Conservation (phyloP, 257 asterid species). For the Voacanga thouarsii region DNA sequence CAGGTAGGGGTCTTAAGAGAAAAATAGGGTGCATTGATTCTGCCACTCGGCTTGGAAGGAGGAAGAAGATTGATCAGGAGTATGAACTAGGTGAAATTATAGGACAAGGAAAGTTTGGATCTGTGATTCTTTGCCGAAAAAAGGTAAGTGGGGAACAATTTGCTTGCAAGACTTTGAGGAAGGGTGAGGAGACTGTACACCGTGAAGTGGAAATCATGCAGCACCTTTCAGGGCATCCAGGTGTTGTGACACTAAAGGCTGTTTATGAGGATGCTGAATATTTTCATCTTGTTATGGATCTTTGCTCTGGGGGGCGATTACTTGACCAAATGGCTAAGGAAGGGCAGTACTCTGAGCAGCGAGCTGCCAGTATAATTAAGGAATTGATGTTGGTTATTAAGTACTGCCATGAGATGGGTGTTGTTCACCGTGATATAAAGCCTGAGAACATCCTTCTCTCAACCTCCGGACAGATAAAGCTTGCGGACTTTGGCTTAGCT, state of each 20-base stretch:
- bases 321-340: conserved; percentile 79
- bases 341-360: conserved; percentile 59
- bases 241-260: conserved; percentile 73
- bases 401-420: conserved; percentile 96
- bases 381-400: conserved; percentile 74
- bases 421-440: conserved; percentile 83
- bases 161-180: conserved; percentile 77
- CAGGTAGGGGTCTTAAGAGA: conserved; percentile 78
- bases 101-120: conserved; percentile 82
- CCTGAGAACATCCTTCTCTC: conserved; percentile 85
- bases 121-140: conserved; percentile 61
- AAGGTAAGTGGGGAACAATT: conserved; percentile 65
- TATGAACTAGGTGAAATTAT: conserved; percentile 53
- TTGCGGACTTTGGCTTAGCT: conserved; percentile 87
- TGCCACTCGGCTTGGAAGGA: conserved; percentile 74
- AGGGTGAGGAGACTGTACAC: conserved; percentile 86
- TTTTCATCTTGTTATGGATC: conserved; percentile 84
- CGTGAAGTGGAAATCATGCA: conserved; percentile 97
- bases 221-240: conserved; percentile 87
- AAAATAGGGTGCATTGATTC: conserved; percentile 87
- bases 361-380: conserved; percentile 71
- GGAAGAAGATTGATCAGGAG: conserved; percentile 75
- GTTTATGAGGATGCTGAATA: conserved; percentile 80
- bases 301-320: conserved; percentile 78
- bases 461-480: conserved; percentile 70